Percentiles rank a stretch among this genome's conserved stretches.
phyloP scores from a whole-genome alignment of 2,329 filamentous ascomycete species.

The Ceratocystis cubensis region DNA sequence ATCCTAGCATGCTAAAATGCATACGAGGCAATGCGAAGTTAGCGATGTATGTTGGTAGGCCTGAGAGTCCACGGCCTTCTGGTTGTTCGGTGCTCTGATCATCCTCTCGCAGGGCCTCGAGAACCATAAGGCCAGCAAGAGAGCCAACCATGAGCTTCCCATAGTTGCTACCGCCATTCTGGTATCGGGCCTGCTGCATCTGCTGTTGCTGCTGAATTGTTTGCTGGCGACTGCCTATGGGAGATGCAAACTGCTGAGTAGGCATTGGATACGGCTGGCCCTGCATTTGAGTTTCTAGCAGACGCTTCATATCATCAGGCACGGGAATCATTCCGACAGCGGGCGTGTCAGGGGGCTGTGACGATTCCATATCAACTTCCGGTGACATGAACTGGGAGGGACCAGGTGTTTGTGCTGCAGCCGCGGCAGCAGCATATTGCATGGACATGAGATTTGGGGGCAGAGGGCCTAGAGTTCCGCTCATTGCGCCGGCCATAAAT shows the following conservation, averaged over 20 bases:
- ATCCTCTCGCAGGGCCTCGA: slow-evolving; percentile 63
- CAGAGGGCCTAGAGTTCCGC: slow-evolving; percentile 42
- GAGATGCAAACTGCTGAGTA: slow-evolving; percentile 37
- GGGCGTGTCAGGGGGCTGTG: slow-evolving; percentile 34
- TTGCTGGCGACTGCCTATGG: slow-evolving; percentile 41
- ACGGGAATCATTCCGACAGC: slow-evolving; percentile 50
- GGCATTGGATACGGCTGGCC: slow-evolving; percentile 41
- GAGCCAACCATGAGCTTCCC: slow-evolving; percentile 87
- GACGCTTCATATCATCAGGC: slow-evolving; percentile 53
- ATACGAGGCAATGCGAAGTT: slow-evolving; percentile 36
- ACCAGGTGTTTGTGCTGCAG: slow-evolving; percentile 24
- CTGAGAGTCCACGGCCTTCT: slow-evolving; percentile 53
- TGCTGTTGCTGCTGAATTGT: slow-evolving; percentile 37
- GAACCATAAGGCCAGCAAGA: slow-evolving; percentile 78
- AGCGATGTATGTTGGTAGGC: slow-evolving; percentile 49
- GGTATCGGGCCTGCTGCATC: slow-evolving; percentile 42
- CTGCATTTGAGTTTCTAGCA: slow-evolving; percentile 45
- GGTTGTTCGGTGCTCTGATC: slow-evolving; percentile 52
- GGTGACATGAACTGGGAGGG: slow-evolving; percentile 29
- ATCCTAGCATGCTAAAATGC: slow-evolving; percentile 43
- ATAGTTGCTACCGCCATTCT: slow-evolving; percentile 39
- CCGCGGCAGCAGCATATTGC: slow-evolving; percentile 31
- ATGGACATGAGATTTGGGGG: slow-evolving; percentile 43
- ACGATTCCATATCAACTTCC: slow-evolving; percentile 35
- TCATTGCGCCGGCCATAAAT: slow-evolving; percentile 64